phyloP scores from a whole-genome alignment of 2,329 filamentous ascomycete species.

The Microdochium nivale region DNA sequence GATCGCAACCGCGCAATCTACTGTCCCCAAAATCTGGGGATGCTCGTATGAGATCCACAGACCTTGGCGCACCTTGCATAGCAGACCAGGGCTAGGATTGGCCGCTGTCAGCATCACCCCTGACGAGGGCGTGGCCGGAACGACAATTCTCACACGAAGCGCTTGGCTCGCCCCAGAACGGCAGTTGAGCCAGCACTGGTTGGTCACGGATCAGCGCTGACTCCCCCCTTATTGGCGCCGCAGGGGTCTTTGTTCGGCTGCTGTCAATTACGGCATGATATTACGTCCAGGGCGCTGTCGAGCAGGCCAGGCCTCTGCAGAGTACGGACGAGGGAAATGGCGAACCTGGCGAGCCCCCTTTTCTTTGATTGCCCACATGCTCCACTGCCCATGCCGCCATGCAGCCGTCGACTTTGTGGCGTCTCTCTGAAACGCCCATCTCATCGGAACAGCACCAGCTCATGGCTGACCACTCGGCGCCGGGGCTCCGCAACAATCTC shows the following conservation, averaged over 20 bases:
- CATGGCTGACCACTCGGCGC: neutral
- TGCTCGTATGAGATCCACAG: neutral
- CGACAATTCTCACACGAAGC: neutral
- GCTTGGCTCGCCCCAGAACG: neutral
- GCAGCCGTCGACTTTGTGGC: neutral
- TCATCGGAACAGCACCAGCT: neutral
- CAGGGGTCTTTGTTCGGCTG: neutral
- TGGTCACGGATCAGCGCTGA: neutral
- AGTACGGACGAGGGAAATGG: neutral
- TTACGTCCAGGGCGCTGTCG: neutral
- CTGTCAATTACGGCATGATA: neutral
- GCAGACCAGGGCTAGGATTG: neutral
- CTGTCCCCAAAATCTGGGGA: neutral
- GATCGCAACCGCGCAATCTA: neutral
- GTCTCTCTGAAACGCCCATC: neutral
- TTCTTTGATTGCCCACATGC: neutral
- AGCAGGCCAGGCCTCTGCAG: no score
- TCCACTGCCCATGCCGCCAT: neutral
- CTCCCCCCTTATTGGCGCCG: neutral
- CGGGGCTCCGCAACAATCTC: neutral
- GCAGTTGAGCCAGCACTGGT: neutral
- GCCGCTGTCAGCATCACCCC: neutral
- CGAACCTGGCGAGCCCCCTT: neutral
- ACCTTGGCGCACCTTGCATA: neutral
- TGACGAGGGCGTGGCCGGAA: neutral